Percentiles rank a stretch among this genome's conserved stretches.
These are phyloP conservation scores for Blastomyces percursus DNA, from an alignment of 2,329 filamentous ascomycete genomes.

Conservation along the genomic window DNA sequence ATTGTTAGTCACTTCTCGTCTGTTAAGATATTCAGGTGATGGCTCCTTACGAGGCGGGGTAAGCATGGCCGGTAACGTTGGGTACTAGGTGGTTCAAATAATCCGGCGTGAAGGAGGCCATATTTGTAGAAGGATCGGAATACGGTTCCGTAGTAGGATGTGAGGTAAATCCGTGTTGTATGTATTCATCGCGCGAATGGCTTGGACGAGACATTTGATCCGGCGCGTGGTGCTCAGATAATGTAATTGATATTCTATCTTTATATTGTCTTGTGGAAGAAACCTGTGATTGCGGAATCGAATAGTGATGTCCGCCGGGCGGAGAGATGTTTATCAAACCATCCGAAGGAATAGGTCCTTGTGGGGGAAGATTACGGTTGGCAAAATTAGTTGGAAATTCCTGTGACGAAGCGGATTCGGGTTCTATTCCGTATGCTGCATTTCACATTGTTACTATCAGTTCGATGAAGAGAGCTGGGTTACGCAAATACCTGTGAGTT, in stretches of 20 bases:
- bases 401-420: conserved; percentile 1
- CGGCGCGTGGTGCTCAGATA: background rate
- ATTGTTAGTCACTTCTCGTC: background rate
- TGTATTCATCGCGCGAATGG: conserved; percentile 1
- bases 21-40: background rate
- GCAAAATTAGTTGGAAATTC: conserved; percentile 3
- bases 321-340: background rate
- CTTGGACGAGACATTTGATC: background rate
- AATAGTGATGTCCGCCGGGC: background rate
- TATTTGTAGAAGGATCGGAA: background rate
- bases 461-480: background rate
- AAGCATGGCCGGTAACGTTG: background rate
- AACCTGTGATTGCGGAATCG: background rate
- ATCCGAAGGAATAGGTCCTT: conserved; percentile 5
- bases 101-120: conserved; percentile 1
- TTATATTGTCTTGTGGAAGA: background rate
- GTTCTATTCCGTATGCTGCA: conserved; percentile 8
- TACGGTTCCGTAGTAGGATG: conserved; percentile 1
- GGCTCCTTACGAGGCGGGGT: background rate
- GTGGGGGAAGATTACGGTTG: background rate
- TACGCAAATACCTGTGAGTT: conserved; percentile 8
- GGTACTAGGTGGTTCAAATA: background rate
- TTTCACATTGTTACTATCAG: background rate
- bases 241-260: conserved; percentile 1
- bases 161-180: background rate